Percentiles rank a stretch among this genome's conserved stretches.
phyloP scores from a whole-genome alignment of 805 yeast genomes.

The Metschnikowia aberdeeniae region DNA sequence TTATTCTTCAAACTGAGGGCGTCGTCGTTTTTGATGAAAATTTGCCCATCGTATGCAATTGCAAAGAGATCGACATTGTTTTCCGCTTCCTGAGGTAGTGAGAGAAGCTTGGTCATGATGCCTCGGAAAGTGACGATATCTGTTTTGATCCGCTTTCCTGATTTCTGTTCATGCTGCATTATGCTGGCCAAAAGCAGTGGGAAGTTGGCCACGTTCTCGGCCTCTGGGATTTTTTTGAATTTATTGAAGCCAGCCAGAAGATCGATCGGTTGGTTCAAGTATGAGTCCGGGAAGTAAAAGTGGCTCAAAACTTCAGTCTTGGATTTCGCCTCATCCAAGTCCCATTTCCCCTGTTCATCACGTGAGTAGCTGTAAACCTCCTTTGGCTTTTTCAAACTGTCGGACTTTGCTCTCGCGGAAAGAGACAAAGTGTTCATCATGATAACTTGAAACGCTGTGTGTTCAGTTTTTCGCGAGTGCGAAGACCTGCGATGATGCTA shows the following conservation, averaged over 20 bases:
- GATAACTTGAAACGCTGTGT: neutral
- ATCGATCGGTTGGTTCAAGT: conserved; percentile 56
- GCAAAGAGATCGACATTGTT: conserved; percentile 61
- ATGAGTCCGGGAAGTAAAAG: conserved; percentile 76
- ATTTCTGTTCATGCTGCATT: conserved; percentile 47
- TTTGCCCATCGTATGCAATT: conserved; percentile 69
- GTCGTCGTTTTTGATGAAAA: conserved; percentile 55
- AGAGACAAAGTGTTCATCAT: conserved; percentile 38
- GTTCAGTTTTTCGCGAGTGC: conserved; percentile 3
- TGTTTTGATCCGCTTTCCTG: conserved; percentile 45
- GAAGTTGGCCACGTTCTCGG: conserved; percentile 51
- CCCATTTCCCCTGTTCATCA: conserved; percentile 45
- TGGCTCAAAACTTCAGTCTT: conserved; percentile 57
- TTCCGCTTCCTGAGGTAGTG: conserved; percentile 56
- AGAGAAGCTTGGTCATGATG: conserved; percentile 66
- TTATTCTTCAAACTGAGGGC: conserved; percentile 33
- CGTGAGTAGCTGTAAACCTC: conserved; percentile 71
- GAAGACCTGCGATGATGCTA: neutral
- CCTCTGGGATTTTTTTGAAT: conserved; percentile 54
- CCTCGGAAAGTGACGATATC: conserved; percentile 86
- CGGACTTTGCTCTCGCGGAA: conserved; percentile 51
- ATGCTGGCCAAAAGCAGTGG: conserved; percentile 56
- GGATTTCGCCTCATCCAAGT: conserved; percentile 36
- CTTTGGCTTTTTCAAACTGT: conserved; percentile 80
- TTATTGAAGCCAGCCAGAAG: conserved; percentile 60